A percentile compares a stretch with the other conserved stretches of the same genome.
Evolutionary conservation across 1,284 basidiomycete genomes (phyloP).

Genomic region (Ceraceosorus guamensis): DNA sequence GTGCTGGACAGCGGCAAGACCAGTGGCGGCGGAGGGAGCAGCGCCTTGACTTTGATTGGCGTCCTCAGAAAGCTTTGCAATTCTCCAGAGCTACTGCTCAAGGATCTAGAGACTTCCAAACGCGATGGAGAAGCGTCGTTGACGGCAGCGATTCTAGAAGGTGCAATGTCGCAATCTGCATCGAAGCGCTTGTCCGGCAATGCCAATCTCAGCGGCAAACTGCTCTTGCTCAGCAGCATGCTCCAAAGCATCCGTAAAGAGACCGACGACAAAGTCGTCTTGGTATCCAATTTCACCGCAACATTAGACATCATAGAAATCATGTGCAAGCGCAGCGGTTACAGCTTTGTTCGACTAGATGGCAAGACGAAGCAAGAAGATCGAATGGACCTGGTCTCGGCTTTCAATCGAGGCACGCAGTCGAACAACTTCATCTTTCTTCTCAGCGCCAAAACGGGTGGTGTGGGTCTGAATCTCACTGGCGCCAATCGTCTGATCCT

Average conservation of each 20-base stretch:
- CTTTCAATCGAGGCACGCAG: conserved; percentile 27
- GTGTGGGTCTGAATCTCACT: conserved; percentile 96
- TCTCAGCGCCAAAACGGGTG: conserved; percentile 91
- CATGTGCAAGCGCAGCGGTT: conserved; percentile 68
- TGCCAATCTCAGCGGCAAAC: conserved; percentile 51
- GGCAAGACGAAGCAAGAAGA: conserved; percentile 53
- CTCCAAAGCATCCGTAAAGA: conserved; percentile 60
- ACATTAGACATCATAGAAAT: conserved; percentile 86
- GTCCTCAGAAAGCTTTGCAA: conserved; percentile 76
- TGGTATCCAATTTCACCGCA: conserved; percentile 52
- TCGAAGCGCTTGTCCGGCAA: conserved; percentile 23
- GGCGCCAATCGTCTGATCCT: conserved; percentile 85
- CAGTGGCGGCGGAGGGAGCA: conserved; percentile 19
- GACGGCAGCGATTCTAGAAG: conserved; percentile 20
- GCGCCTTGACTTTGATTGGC: conserved; percentile 40
- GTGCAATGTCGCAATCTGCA: conserved; percentile 20
- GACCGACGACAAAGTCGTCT: conserved; percentile 62
- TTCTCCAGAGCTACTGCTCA: conserved; percentile 75
- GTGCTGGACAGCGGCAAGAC: conserved; percentile 21
- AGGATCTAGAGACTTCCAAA: conserved; percentile 54
- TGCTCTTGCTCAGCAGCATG: conserved; percentile 67
- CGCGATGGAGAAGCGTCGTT: conserved; percentile 10
- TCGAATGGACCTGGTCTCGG: conserved; percentile 30
- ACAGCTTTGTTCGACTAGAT: conserved; percentile 77
- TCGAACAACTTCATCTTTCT: conserved; percentile 67